A percentile compares a stretch with the other conserved stretches of the same genome.
These are phyloP conservation scores for Dioszegia crocea DNA, from an alignment of 768 basidiomycete genomes.

Conservation along the genomic window DNA sequence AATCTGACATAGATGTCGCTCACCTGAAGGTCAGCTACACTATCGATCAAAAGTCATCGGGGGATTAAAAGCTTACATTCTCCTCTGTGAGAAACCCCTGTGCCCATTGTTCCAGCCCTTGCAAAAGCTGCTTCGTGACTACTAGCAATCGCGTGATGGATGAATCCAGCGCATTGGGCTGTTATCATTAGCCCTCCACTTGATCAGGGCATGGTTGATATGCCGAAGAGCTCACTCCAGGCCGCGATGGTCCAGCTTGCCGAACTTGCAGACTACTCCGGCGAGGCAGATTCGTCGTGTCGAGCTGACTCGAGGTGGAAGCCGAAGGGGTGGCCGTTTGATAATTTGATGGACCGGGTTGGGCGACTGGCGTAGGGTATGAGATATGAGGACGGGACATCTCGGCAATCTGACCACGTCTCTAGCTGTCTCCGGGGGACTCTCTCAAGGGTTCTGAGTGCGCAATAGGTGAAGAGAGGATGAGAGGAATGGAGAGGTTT, in stretches of 20 bases:
- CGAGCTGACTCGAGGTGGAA: slow-evolving; percentile 1
- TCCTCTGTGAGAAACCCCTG: slow-evolving; percentile 35
- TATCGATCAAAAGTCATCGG: neutral
- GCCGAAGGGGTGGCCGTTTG: neutral
- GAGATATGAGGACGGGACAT: slow-evolving; percentile 41
- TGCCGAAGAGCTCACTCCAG: neutral
- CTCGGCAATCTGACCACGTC: neutral
- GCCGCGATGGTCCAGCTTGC: neutral
- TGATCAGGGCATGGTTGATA: neutral
- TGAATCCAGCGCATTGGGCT: slow-evolving; percentile 57
- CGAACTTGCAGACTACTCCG: slow-evolving; percentile 3
- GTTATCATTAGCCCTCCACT: neutral
- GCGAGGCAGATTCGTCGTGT: neutral
- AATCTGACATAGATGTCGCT: slow-evolving; percentile 95
- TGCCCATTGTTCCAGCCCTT: slow-evolving; percentile 52
- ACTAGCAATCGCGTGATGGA: slow-evolving; percentile 88
- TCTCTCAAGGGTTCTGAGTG: no score
- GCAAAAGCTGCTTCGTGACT: slow-evolving; percentile 89
- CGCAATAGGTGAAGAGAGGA: no score
- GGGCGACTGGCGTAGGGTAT: slow-evolving; percentile 18
- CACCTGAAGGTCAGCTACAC: slow-evolving; percentile 55
- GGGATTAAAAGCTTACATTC: slow-evolving; percentile 24
- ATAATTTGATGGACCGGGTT: slow-evolving; percentile 23
- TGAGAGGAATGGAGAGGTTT: no score
- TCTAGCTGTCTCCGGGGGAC: no score